Percentiles rank a stretch among this genome's conserved stretches.
Evolutionary conservation across 1,284 basidiomycete species (phyloP).

Genomic region (Mycena citricolor): DNA sequence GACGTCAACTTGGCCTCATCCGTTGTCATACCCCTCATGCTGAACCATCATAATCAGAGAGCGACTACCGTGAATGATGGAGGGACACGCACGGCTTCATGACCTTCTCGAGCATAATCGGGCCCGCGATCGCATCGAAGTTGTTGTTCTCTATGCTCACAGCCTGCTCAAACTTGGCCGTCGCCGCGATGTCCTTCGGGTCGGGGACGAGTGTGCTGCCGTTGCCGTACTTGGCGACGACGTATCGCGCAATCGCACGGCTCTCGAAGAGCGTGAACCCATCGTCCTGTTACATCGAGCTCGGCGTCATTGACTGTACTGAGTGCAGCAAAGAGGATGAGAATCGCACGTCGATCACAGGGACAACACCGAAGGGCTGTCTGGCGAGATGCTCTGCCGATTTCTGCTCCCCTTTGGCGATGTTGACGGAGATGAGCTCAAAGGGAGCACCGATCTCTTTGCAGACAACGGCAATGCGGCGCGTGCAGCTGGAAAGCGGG

Average conservation of each 20-base stretch:
- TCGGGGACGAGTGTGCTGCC: slow-evolving; percentile 5
- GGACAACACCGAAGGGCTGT: slow-evolving; percentile 67
- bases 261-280: slow-evolving; percentile 46
- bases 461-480: slow-evolving; percentile 42
- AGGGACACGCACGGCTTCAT: slow-evolving; percentile 25
- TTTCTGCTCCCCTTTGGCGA: slow-evolving; percentile 46
- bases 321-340: no score
- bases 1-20: slow-evolving; percentile 34
- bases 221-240: slow-evolving; percentile 24
- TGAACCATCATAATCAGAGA: slow-evolving; percentile 18
- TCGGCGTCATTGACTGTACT: background rate
- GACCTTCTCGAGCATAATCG: slow-evolving; percentile 35
- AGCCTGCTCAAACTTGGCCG: slow-evolving; percentile 16
- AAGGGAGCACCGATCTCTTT: slow-evolving; percentile 52
- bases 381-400: slow-evolving; percentile 36
- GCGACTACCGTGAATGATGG: no score
- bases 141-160: slow-evolving; percentile 26
- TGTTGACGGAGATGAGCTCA: slow-evolving; percentile 43
- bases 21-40: slow-evolving; percentile 20
- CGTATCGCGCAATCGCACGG: slow-evolving; percentile 22
- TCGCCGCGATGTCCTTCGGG: slow-evolving; percentile 20
- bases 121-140: slow-evolving; percentile 37
- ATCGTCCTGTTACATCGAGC: slow-evolving; percentile 41
- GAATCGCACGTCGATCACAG: slow-evolving; percentile 48
- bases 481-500: slow-evolving; percentile 40